Evolutionary conservation across 257 asterid genomes (phyloP).

Genomic region (Nicotiana tabacum): DNA sequence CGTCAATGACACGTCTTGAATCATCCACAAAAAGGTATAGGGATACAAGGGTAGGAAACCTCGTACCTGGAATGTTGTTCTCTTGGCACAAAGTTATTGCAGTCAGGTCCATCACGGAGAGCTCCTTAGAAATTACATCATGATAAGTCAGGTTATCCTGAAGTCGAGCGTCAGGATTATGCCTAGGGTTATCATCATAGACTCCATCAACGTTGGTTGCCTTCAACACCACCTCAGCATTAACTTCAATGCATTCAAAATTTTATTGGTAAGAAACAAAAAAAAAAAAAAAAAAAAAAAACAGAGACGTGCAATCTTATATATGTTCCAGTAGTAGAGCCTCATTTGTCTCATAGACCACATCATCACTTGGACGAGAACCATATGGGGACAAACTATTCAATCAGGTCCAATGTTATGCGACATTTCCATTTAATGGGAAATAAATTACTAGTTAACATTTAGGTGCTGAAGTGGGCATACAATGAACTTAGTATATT

Average conservation of each 20-base stretch:
- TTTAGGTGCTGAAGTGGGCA: background rate
- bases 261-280: background rate
- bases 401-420: background rate
- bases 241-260: conserved; percentile 38
- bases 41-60: conserved; percentile 9
- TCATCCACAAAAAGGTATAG: background rate
- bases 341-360: background rate
- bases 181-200: conserved; percentile 69
- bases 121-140: conserved; percentile 79
- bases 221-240: conserved; percentile 95
- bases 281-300: background rate
- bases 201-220: conserved; percentile 97
- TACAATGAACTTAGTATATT: background rate
- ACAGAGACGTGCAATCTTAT: background rate
- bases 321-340: background rate
- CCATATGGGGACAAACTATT: background rate
- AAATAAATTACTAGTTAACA: background rate
- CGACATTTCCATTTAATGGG: background rate
- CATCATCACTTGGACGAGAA: background rate
- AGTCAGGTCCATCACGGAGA: conserved; percentile 93
- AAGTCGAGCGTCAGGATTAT: conserved; percentile 67
- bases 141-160: conserved; percentile 69
- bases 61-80: conserved; percentile 82
- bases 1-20: background rate
- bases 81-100: conserved; percentile 98